These are phyloP conservation scores for Acanthamoeba culbertsoni DNA, from an alignment of 208 protist genomes.

Conservation along the genomic window DNA sequence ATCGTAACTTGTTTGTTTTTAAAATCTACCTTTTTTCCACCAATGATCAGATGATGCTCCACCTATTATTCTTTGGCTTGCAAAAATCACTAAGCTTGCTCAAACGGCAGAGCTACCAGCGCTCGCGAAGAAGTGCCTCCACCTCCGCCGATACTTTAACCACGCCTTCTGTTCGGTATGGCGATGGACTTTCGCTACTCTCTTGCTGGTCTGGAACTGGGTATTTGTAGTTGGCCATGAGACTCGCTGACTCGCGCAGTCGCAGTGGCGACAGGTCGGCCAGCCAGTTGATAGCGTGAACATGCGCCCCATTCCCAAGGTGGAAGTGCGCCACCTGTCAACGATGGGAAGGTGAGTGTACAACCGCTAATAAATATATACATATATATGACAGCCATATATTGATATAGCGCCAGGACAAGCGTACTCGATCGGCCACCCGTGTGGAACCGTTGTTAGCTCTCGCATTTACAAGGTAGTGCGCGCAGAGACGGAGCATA, in stretches of 20 bases:
- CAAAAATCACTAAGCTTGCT: too few relatives aligned
- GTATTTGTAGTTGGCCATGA: conserved; percentile 72
- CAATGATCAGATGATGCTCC: too few relatives aligned
- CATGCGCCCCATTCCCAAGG: conserved; percentile 63
- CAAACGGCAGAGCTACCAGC: too few relatives aligned
- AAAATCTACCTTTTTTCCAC: too few relatives aligned
- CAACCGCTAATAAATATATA: not conserved
- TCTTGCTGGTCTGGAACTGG: not conserved
- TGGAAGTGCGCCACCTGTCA: conserved; percentile 62
- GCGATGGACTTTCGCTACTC: not conserved
- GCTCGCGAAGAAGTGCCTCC: not conserved
- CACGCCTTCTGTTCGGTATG: not conserved
- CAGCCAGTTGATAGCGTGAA: conserved; percentile 62
- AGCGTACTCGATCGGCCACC: not conserved
- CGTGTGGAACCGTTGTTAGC: not conserved
- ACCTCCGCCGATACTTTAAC: not conserved
- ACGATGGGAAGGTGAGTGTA: not conserved
- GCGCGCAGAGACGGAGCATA: conserved; percentile 16
- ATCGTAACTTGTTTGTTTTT: too few relatives aligned
- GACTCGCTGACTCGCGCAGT: conserved; percentile 34
- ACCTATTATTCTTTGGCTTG: too few relatives aligned
- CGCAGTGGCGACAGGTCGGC: conserved; percentile 40
- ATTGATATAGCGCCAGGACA: not conserved
- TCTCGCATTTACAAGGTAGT: conserved; percentile 40
- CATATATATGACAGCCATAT: not conserved